Conservation (phyloP, 495 filamentous ascomycete genomes). For the Penicillium steckii region DNA sequence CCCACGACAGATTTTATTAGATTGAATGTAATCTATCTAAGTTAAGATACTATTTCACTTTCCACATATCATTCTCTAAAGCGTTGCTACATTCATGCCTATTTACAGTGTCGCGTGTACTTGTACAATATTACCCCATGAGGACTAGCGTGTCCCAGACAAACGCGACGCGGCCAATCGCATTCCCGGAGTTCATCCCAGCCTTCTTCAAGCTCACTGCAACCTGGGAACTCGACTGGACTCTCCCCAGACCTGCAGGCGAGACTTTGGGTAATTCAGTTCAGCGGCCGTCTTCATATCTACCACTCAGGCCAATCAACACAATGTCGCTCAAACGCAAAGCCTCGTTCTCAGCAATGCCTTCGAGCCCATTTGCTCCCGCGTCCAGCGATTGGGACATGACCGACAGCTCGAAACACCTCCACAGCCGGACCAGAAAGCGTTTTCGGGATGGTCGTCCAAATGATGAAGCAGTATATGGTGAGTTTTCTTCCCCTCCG, state of each 20-base stretch:
- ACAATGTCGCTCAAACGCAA: conserved; percentile 54
- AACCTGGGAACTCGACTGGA: conserved; percentile 8
- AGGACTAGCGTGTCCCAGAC: conserved; percentile 23
- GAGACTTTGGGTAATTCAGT: neutral
- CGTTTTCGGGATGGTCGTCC: conserved; percentile 51
- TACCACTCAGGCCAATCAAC: neutral
- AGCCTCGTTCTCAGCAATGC: conserved; percentile 38
- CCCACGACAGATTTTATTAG: no score
- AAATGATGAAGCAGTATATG: conserved; percentile 44
- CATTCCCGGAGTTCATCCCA: conserved; percentile 7
- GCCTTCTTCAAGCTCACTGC: conserved; percentile 15
- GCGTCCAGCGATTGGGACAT: conserved; percentile 25
- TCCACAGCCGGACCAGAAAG: conserved; percentile 52
- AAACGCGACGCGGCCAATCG: conserved; percentile 23
- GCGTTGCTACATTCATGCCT: neutral
- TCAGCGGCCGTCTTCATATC: neutral
- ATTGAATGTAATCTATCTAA: no score
- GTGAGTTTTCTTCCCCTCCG: conserved; percentile 23
- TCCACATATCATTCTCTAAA: neutral
- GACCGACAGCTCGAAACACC: conserved; percentile 36
- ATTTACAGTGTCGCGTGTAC: neutral
- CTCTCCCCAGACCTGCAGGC: neutral
- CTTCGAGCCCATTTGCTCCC: conserved; percentile 31
- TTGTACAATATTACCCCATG: conserved; percentile 22
- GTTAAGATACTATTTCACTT: no score